These are phyloP conservation scores for Sordariomycetes sp. DNA, from an alignment of 2,329 filamentous ascomycete genomes.

Conservation along the genomic window DNA sequence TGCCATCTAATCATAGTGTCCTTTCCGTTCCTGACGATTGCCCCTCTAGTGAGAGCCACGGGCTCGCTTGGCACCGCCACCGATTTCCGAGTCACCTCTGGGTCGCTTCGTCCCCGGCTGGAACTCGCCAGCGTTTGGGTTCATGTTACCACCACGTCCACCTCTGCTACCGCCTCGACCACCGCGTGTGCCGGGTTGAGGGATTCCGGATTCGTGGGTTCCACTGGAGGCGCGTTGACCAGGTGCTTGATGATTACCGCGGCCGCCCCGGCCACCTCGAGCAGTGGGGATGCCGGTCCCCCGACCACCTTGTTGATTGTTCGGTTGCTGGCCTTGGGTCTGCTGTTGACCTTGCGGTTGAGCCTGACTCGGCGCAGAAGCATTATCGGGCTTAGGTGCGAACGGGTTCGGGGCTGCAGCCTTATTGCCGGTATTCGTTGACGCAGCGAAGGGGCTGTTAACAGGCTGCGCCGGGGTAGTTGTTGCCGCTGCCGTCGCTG, in stretches of 20 bases:
- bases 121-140: constrained; percentile 43
- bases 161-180: constrained; percentile 32
- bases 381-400: constrained; percentile 11
- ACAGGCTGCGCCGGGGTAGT: constrained; percentile 7
- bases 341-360: constrained; percentile 10
- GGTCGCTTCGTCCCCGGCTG: constrained; percentile 49
- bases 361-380: constrained; percentile 6
- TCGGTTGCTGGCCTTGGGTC: constrained; percentile 10
- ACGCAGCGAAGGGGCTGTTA: constrained; percentile 22
- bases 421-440: constrained; percentile 7
- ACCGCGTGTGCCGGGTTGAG: constrained; percentile 20
- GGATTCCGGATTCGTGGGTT: constrained; percentile 22
- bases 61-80: constrained; percentile 31
- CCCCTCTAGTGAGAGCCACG: constrained; percentile 13
- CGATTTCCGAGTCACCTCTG: constrained; percentile 39
- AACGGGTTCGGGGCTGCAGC: constrained; percentile 18
- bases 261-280: constrained; percentile 27
- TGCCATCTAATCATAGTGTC: no score
- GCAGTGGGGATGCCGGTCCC: constrained; percentile 31
- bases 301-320: no score
- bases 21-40: not conserved
- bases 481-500: constrained; percentile 3
- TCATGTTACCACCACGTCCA: constrained; percentile 30
- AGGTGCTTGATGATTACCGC: constrained; percentile 25
- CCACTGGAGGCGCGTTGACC: constrained; percentile 24